Evolutionary conservation across 2,329 filamentous ascomycete genomes (phyloP), one percentile per base, ranked within the genome.

Genomic region (Pyricularia grisea): DNA sequence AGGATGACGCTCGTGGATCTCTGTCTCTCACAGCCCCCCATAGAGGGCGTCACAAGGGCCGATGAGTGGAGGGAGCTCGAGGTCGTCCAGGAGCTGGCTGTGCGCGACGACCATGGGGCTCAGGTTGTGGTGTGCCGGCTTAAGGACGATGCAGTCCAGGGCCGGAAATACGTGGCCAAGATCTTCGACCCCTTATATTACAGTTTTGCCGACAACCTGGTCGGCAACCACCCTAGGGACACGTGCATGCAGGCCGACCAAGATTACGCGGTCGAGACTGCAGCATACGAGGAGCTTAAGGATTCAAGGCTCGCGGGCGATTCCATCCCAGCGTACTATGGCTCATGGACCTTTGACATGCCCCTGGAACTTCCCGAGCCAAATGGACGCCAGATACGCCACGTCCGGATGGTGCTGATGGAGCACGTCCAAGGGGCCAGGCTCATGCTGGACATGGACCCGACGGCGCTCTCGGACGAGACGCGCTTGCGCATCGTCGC

Each of bases 261-360:
- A n/a, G 42, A 69, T 28, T 70, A 68, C 25, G 58, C 60, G 31
- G 27, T 61, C 20, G 67, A 71, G 42, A 60, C 84, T 12, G 81
- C 83, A 11, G 91, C 92, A 0, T 97, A 95, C 77, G 81, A 87
- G 9, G 79, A 87, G 0, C 84, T 97, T 27, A 87, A 85, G 69
- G 83, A 86, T 71, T 90, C 90, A 0, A 87, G 90, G 72, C 84
- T 83, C 27, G 83, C 85, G 36, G 85, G 86, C 31, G 87, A 88
- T 36, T 25, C 55, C 17, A 33, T 63, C 2, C 70, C 68, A 3
- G 31, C 20, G 12, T 71, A 71, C 67, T 67, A 66, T 20, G 70
- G 70, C n/a, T 69, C 69, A 25, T 70, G 68, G 65, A 69, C 68
- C 9, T 71, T 70, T 60, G 63, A 69, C 25, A 60, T 71, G n/a